Base-by-base conservation (phyloP, 2,329 filamentous ascomycete species). In the Fusarium sp. region DNA sequence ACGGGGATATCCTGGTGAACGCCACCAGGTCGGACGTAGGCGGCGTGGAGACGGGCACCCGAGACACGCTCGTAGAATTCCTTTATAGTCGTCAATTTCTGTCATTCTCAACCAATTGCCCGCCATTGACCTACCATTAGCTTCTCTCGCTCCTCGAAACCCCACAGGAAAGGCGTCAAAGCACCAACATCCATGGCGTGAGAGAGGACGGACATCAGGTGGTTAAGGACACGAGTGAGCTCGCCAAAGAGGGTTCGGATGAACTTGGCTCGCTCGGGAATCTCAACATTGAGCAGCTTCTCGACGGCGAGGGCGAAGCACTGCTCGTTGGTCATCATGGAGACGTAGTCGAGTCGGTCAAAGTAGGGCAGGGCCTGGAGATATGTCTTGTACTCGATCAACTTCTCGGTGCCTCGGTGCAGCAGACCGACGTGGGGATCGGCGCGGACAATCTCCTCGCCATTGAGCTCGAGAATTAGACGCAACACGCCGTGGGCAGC, bases 301-400 rank as follows among this genome's bases (percentile, higher is more conserved):
- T 99, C 96, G 61, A 98, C 95, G 18, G 93, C 96, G 72, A 99
- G 87, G 36, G 93, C 89, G 82, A 93, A 99, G 79, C 93, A 97
- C 83, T 99, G 96, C 86, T 99, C 96, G 82, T 99, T 99, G 77
- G 96, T 99, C 96, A 99, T 99, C 96, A 99, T 99, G 77, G 93
- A 97, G 75, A 97, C 94, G 82, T 99, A 99, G 83, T 99, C 96
- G 81, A 99, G 87, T 75, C 96, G 93, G 83, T 99, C 96, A 80
- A 99, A 99, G 86, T 99, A 99, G 61, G 96, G 96, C 78, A 99
- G 86, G 62, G 96, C 96, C 86, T 99, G 96, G 78, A 98, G 88
- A 79, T 99, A 99, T 75, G 95, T 97, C 87, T 97, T 97, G 88
- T 99, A 99, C 86, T 99, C 96, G 83, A 98, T 98, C 83, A 99